A percentile compares a stretch with the other conserved stretches of the same genome.
Conservation (phyloP, 2,329 filamentous ascomycete genomes). For the Alternaria sp. region DNA sequence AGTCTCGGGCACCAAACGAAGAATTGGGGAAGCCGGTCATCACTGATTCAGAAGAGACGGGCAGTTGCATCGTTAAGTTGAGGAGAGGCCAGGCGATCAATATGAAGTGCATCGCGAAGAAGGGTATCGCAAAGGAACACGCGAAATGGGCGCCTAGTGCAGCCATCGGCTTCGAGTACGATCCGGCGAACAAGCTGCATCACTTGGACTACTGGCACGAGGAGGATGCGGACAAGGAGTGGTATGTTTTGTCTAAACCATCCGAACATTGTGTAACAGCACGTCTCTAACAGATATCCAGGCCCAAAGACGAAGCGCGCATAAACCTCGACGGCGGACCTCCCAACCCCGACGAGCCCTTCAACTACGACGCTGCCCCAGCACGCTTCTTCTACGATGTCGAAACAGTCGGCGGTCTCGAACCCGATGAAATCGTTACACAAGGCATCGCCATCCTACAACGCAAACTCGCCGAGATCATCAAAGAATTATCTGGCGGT, state of each 20-base stretch:
- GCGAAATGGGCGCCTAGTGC: conserved; percentile 96
- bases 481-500: conserved; percentile 67
- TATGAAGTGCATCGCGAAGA: conserved; percentile 92
- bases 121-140: conserved; percentile 98
- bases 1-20: conserved; percentile 72
- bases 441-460: conserved; percentile 89
- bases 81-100: conserved; percentile 88
- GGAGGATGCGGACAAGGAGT: conserved; percentile 81
- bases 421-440: conserved; percentile 87
- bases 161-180: conserved; percentile 96
- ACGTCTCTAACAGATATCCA: conserved; percentile 44
- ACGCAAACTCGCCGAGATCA: conserved; percentile 83
- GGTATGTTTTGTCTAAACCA: conserved; percentile 63
- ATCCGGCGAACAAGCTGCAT: conserved; percentile 93
- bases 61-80: conserved; percentile 88
- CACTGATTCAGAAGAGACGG: conserved; percentile 79
- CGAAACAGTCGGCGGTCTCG: conserved; percentile 84
- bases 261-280: neutral
- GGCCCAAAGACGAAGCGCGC: conserved; percentile 84
- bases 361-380: conserved; percentile 89
- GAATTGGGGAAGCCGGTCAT: conserved; percentile 82
- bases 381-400: conserved; percentile 91
- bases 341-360: conserved; percentile 79
- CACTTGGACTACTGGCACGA: conserved; percentile 97
- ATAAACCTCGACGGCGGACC: conserved; percentile 76